Evolutionary conservation across 345 rosid species (phyloP).

Genomic region (Populus deltoides): DNA sequence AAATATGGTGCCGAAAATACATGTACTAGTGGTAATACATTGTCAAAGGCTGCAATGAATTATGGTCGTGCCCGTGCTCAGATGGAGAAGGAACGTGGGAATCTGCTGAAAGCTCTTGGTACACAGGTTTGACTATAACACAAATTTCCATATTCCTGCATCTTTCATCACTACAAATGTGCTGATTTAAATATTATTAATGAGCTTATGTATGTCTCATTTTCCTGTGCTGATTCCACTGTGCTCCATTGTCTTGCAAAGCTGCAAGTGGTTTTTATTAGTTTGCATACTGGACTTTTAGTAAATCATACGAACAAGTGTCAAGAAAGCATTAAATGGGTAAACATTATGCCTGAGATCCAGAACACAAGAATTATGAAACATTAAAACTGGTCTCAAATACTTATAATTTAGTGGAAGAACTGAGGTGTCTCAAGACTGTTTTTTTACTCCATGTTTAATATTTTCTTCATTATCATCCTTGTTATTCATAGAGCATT

Average conservation of each 20-base stretch:
- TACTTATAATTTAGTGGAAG: neutral
- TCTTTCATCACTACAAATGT: neutral
- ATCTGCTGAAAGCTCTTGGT: constrained; percentile 75
- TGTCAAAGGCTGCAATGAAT: constrained; percentile 67
- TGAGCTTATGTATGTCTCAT: neutral
- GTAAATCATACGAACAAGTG: neutral
- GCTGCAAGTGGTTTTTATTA: neutral
- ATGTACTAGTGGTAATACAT: constrained; percentile 77
- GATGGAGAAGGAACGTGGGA: constrained; percentile 85
- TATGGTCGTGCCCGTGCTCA: constrained; percentile 70
- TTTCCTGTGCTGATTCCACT: neutral
- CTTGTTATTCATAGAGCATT: neutral
- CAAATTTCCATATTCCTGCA: neutral
- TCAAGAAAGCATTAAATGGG: neutral
- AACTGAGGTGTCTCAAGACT: neutral
- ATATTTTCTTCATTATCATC: neutral
- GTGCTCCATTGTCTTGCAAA: neutral
- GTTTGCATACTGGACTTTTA: neutral
- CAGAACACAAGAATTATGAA: neutral
- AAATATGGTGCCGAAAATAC: constrained; percentile 85
- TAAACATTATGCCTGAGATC: neutral
- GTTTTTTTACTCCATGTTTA: neutral
- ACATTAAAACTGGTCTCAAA: neutral
- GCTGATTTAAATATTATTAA: neutral
- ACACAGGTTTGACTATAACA: constrained; percentile 63